Base-by-base conservation (phyloP, 2,329 filamentous ascomycete genomes). In the Monosporascus sp. region DNA sequence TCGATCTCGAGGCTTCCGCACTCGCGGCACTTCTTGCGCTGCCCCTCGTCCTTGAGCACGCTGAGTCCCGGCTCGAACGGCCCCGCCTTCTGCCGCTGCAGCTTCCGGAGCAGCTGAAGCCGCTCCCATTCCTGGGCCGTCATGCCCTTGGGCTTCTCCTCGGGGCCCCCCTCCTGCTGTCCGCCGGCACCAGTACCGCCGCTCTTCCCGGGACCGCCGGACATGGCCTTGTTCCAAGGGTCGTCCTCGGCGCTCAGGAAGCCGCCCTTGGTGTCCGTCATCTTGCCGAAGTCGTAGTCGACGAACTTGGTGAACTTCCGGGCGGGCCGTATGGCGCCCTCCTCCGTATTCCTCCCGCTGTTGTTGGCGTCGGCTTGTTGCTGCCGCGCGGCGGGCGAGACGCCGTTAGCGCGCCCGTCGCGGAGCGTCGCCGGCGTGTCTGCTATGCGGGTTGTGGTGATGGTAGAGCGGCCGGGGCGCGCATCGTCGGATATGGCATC, bases 231-330 rank as follows among this genome's bases (percentile, higher is more conserved):
- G 67, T 96, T 96, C 67, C 87, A 84, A 1, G 94, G 94, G 70
- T 99, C 94, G 66, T 99, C 94, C 57, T 93, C 89, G 1, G 83
- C 81, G n/a, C 87, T 89, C 59, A 99, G 73, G 71, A 99, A 99
- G 1, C 94, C 94, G 57, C 94, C 94, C 67, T 97, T 97, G 1
- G 93, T 97, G 70, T 99, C 94, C 7, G 88, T 95, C 91, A 99
- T 97, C 73, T 93, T 88, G 67, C 89, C 93, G 73, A 99, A 94
- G 70, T 99, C 94, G 74, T 97, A 97, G 67, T 99, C 94, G 65
- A 99, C 92, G 68, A 88, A 97, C 69, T 94, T 93, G 56, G 89
- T 85, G 62, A 97, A 97, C 66, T 95, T 97, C 65, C 86, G 83
- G 47, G 90, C 89, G 1, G 93, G 87, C 52, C 85, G 85, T 49